These are phyloP conservation scores for Phytophthora palmivora DNA, from an alignment of 352 stramenopile species.

Conservation along the genomic window DNA sequence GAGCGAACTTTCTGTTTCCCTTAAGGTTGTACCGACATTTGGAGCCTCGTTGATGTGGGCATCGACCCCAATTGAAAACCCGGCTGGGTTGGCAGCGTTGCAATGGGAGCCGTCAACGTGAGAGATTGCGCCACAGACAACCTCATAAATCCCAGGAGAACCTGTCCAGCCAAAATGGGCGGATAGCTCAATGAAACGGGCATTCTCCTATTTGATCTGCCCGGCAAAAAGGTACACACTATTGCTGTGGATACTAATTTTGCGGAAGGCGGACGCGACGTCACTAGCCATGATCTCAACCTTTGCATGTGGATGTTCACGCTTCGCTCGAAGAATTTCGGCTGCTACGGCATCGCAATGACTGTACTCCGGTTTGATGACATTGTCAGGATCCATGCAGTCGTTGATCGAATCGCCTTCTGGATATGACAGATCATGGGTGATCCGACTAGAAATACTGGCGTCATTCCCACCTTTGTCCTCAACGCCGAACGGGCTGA, in stretches of 20 bases:
- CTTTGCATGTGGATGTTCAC: background rate
- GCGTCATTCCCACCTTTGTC: slow-evolving; percentile 12
- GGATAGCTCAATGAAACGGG: background rate
- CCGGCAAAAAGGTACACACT: slow-evolving; percentile 21
- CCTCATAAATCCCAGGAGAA: background rate
- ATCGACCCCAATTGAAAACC: too few relatives aligned
- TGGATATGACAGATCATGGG: slow-evolving; percentile 11
- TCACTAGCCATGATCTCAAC: slow-evolving; percentile 14
- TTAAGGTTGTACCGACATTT: too few relatives aligned
- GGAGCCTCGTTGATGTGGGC: too few relatives aligned
- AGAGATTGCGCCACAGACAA: too few relatives aligned
- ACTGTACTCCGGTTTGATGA: slow-evolving; percentile 16
- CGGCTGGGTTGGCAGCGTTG: too few relatives aligned
- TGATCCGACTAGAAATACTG: background rate
- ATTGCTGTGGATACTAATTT: slow-evolving; percentile 22
- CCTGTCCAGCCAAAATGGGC: background rate
- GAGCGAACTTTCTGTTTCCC: too few relatives aligned
- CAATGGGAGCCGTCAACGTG: too few relatives aligned
- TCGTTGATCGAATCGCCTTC: slow-evolving; percentile 26
- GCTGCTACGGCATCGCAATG: slow-evolving; percentile 17
- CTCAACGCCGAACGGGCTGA: slow-evolving; percentile 21
- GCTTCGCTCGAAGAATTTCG: slow-evolving; percentile 9
- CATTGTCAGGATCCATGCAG: slow-evolving; percentile 15
- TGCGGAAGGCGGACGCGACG: slow-evolving; percentile 16
- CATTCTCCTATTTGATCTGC: slow-evolving; percentile 8